Evolutionary conservation across 495 filamentous ascomycete species (phyloP).

Genomic region (Pyrenula aspistea): DNA sequence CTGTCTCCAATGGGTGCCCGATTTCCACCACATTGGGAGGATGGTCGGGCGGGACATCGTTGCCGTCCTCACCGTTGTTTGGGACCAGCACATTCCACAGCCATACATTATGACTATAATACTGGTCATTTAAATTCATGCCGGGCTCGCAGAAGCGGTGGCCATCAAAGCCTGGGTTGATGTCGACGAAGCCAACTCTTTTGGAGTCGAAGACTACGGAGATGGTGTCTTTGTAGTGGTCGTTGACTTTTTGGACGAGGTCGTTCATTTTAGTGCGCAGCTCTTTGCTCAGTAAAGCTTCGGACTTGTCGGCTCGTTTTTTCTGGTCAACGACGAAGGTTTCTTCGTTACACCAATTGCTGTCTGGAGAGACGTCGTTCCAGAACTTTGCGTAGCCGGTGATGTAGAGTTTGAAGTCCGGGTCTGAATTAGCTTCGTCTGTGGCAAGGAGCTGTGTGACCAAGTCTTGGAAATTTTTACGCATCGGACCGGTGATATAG

Average conservation of each 20-base stretch:
- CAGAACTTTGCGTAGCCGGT: slow-evolving; percentile 7
- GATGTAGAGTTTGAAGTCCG: slow-evolving; percentile 4
- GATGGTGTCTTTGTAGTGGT: slow-evolving; percentile 1
- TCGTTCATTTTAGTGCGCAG: slow-evolving; percentile 5
- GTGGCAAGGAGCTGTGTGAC: slow-evolving; percentile 1
- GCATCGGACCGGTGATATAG: background rate
- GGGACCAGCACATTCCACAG: too few relatives aligned
- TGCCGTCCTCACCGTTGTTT: too few relatives aligned
- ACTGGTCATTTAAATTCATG: too few relatives aligned
- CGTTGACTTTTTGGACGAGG: slow-evolving; percentile 1
- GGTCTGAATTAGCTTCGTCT: background rate
- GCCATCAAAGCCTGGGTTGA: background rate
- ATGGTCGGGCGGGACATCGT: too few relatives aligned
- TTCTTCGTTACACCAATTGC: slow-evolving; percentile 1
- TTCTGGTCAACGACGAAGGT: background rate
- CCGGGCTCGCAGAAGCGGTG: slow-evolving; percentile 3
- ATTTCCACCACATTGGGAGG: too few relatives aligned
- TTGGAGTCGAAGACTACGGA: background rate
- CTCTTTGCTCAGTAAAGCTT: background rate
- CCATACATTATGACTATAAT: too few relatives aligned
- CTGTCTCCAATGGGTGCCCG: too few relatives aligned
- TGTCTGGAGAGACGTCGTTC: slow-evolving; percentile 2
- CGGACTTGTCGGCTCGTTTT: background rate
- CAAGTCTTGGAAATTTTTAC: too few relatives aligned
- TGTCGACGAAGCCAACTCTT: slow-evolving; percentile 1